Conservation (phyloP, 1,284 basidiomycete species). For the Cystobasidiaceae sp. region DNA sequence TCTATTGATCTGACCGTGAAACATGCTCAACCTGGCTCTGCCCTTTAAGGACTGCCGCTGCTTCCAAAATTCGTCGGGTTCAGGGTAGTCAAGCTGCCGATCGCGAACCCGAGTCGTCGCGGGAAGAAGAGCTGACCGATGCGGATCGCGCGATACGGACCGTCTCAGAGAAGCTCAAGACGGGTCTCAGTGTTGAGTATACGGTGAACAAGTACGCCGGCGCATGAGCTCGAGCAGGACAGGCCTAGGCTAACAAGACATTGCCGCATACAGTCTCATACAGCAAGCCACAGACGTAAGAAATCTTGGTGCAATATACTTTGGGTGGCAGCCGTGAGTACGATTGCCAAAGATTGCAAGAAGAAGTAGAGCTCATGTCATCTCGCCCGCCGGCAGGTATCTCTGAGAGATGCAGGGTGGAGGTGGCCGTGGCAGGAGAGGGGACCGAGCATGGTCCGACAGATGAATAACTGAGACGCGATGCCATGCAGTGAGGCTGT, state of each 20-base stretch:
- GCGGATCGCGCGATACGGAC: slow-evolving; percentile 80
- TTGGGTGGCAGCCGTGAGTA: slow-evolving; percentile 38
- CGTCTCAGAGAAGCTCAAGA: slow-evolving; percentile 75
- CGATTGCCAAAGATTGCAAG: neutral
- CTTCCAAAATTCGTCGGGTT: slow-evolving; percentile 36
- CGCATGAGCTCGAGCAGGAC: neutral
- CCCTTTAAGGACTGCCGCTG: slow-evolving; percentile 36
- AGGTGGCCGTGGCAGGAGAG: too few relatives aligned
- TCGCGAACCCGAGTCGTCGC: slow-evolving; percentile 3
- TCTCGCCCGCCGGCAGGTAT: too few relatives aligned
- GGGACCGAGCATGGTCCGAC: too few relatives aligned
- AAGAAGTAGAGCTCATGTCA: neutral
- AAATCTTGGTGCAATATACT: slow-evolving; percentile 73
- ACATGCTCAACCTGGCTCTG: slow-evolving; percentile 31
- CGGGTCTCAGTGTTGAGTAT: slow-evolving; percentile 79
- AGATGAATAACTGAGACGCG: too few relatives aligned
- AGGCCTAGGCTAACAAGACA: neutral
- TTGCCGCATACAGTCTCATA: slow-evolving; percentile 54
- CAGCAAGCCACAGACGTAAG: slow-evolving; percentile 74
- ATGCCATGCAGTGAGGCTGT: too few relatives aligned
- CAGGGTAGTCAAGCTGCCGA: slow-evolving; percentile 31
- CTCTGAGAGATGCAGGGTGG: too few relatives aligned
- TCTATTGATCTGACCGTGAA: neutral
- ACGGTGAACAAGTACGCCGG: slow-evolving; percentile 69
- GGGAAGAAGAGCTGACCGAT: slow-evolving; percentile 56